Conservation (phyloP, 441 rosid genomes). For the Erodium chrysanthum region DNA sequence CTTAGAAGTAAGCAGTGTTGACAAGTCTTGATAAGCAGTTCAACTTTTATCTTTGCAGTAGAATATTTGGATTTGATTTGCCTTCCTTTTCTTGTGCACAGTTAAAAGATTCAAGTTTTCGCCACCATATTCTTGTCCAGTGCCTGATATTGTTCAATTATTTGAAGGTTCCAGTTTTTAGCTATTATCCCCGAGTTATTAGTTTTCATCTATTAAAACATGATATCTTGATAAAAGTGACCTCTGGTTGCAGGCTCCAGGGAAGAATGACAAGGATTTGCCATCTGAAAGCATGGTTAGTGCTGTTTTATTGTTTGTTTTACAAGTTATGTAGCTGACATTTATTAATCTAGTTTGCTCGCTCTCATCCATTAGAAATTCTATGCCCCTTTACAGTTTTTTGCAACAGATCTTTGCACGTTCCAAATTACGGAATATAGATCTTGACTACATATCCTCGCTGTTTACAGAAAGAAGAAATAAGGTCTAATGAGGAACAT, state of each 20-base stretch:
- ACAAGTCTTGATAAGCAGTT: constrained; percentile 7
- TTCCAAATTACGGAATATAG: not conserved
- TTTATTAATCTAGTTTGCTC: not conserved
- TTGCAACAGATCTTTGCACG: not conserved
- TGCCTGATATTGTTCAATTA: constrained; percentile 90
- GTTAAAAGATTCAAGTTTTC: constrained; percentile 94
- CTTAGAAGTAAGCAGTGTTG: constrained; percentile 56
- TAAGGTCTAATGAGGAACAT: constrained; percentile 71
- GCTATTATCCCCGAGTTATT: constrained; percentile 11
- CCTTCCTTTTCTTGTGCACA: constrained; percentile 25
- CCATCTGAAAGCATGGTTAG: constrained; percentile 90
- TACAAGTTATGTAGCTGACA: constrained; percentile 6
- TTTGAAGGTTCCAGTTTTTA: constrained; percentile 49
- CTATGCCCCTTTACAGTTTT: not conserved
- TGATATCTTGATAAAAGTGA: constrained; percentile 13
- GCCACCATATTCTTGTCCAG: constrained; percentile 92
- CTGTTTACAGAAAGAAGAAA: constrained; percentile 71
- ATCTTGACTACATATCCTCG: not conserved
- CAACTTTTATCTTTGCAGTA: not conserved
- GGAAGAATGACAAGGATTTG: constrained; percentile 86
- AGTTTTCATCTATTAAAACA: constrained; percentile 5
- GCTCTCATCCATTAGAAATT: not conserved
- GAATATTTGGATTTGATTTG: constrained; percentile 9
- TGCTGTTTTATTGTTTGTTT: constrained; percentile 22
- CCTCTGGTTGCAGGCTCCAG: constrained; percentile 55